Evolutionary conservation across 1,284 basidiomycete genomes (phyloP).

Genomic region (Ustanciosporium gigantosporum): DNA sequence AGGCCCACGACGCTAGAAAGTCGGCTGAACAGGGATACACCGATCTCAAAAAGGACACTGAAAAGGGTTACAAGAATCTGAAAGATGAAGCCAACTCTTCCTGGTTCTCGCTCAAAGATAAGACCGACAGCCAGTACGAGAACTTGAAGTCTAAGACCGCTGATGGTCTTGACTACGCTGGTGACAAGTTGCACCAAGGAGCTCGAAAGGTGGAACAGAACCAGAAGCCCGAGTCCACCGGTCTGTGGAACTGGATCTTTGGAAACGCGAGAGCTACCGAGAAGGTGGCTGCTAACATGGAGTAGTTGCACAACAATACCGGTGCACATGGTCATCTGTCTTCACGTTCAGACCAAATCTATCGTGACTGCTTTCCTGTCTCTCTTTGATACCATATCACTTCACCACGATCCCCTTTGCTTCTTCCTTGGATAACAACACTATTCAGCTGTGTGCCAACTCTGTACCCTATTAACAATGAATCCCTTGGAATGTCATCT

Average conservation of each 20-base stretch:
- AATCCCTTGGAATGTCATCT: too few species aligned
- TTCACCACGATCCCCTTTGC: too few species aligned
- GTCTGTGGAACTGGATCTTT: slow-evolving; percentile 41
- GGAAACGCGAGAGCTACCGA: slow-evolving; percentile 30
- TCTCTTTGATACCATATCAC: too few species aligned
- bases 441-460: too few species aligned
- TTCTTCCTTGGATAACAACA: too few species aligned
- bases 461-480: too few species aligned
- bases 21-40: slow-evolving; percentile 27
- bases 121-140: slow-evolving; percentile 29
- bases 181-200: slow-evolving; percentile 31
- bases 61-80: slow-evolving; percentile 30
- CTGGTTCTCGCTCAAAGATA: slow-evolving; percentile 25
- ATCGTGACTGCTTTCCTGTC: too few species aligned
- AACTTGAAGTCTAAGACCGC: slow-evolving; percentile 18
- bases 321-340: too few species aligned
- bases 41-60: slow-evolving; percentile 12
- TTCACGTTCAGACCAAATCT: too few species aligned
- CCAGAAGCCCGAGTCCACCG: slow-evolving; percentile 27
- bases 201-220: slow-evolving; percentile 26
- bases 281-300: slow-evolving; percentile 32
- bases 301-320: slow-evolving; percentile 14
- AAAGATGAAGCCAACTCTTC: slow-evolving; percentile 26
- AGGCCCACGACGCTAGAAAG: slow-evolving; percentile 18
- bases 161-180: slow-evolving; percentile 29